These are phyloP conservation scores for Apiospora hydei DNA, from an alignment of 2,329 filamentous ascomycete species.

Conservation along the genomic window DNA sequence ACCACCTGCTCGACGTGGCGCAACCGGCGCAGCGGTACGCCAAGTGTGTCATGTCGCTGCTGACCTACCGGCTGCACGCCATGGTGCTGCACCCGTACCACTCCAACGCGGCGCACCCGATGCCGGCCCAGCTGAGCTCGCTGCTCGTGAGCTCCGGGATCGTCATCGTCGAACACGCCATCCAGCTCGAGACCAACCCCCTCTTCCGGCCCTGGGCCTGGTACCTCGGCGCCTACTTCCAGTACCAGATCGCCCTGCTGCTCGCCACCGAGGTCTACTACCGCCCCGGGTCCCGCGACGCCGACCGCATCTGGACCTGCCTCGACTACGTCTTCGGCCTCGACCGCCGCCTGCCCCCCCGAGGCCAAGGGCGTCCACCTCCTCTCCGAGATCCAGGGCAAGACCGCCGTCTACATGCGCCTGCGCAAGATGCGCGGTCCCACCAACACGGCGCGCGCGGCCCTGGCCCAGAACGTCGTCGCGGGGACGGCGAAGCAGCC, in stretches of 20 bases:
- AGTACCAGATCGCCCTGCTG: slow-evolving; percentile 75
- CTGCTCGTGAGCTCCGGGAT: slow-evolving; percentile 69
- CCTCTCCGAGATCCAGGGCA: slow-evolving; percentile 67
- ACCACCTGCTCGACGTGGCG: slow-evolving; percentile 65
- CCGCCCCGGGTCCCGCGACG: slow-evolving; percentile 62
- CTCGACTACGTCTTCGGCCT: slow-evolving; percentile 76
- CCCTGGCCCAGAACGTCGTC: slow-evolving; percentile 46
- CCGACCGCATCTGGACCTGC: slow-evolving; percentile 72
- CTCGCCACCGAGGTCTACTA: slow-evolving; percentile 72
- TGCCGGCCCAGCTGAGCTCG: slow-evolving; percentile 69
- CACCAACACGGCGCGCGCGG: slow-evolving; percentile 49
- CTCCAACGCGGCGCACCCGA: slow-evolving; percentile 48
- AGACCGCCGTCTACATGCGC: slow-evolving; percentile 64
- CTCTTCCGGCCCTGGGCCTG: slow-evolving; percentile 68
- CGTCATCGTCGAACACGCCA: slow-evolving; percentile 56
- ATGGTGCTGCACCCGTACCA: slow-evolving; percentile 75
- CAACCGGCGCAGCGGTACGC: slow-evolving; percentile 70
- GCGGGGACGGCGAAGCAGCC: slow-evolving; percentile 34
- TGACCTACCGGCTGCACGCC: slow-evolving; percentile 68
- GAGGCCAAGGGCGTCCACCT: slow-evolving; percentile 67
- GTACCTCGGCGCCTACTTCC: slow-evolving; percentile 75
- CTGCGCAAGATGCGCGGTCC: slow-evolving; percentile 66
- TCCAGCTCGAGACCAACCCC: slow-evolving; percentile 53
- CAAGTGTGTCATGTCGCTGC: slow-evolving; percentile 69
- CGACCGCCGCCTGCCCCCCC: slow-evolving; percentile 55